Evolutionary conservation across 2,329 filamentous ascomycete species (phyloP), one percentile per base, ranked within the genome.

Genomic region (Dendrostoma leiphaemia): DNA sequence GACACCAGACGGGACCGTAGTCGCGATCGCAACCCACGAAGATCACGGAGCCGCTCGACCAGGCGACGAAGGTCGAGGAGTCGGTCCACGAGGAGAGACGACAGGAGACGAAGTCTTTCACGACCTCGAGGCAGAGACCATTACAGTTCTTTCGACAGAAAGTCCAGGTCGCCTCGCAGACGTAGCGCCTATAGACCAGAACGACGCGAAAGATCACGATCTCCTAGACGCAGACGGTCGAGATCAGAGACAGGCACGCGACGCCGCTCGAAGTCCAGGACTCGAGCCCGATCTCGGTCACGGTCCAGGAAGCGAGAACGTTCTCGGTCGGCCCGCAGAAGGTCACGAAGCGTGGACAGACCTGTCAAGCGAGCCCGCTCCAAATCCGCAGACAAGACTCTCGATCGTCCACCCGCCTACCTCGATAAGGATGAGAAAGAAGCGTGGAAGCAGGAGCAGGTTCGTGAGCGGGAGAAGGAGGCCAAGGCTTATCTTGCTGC

Each of bases 401-500:
- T 48, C 7, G 56, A 58, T 6, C 56, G 56, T 7, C 52, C 51
- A 6, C 68, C 72, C 2, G 69, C 72, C 1, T 68, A 66, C 15
- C 67, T 74, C 19, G 77, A 71, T 53, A 76, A 76, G 46, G 73
- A 77, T n/a, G 76, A 75, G 37, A 70, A 75, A 24, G 80, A 83
- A 61, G 76, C 75, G 15, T 81, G 81, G 75, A 86, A 86, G 64
- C 77, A 80, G 59, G 79, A 80, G 54, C 82, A 85, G 61, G 82
- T 84, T 50, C 81, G 77, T 65, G 82, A 83, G 64, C 78, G 83
- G 48, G 82, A 85, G 65, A 78, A 78, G 59, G 83, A 86, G 66
- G 84, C 84, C 35, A 85, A 84, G 65, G 82, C 81, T 4, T 86
- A 86, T 61, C 71, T 85, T 34, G 82, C 82, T 6, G 82, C 81